Conservation (phyloP, 768 basidiomycete genomes). For the Suillus americanus region DNA sequence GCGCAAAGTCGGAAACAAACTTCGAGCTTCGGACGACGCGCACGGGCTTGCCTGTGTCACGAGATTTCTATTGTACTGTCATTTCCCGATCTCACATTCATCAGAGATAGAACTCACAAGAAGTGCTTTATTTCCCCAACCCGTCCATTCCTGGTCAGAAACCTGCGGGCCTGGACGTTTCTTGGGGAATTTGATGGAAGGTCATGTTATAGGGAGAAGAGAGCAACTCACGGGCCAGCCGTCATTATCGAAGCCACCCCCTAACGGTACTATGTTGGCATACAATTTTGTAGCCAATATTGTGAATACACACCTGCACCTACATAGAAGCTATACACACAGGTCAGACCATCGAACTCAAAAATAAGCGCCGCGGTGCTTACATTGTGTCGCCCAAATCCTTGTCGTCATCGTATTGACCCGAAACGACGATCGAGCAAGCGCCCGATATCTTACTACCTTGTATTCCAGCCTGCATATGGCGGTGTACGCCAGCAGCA, state of each 20-base stretch:
- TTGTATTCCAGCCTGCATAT: constrained; percentile 16
- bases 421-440: constrained; percentile 21
- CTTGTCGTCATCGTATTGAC: constrained; percentile 21
- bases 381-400: constrained; percentile 28
- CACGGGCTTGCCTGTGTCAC: constrained; percentile 17
- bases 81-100: neutral
- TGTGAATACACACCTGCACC: constrained; percentile 12
- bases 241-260: constrained; percentile 12
- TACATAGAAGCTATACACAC: constrained; percentile 24
- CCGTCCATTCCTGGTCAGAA: constrained; percentile 22
- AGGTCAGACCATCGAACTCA: constrained; percentile 3
- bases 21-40: constrained; percentile 27
- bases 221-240: constrained; percentile 8
- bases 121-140: constrained; percentile 14
- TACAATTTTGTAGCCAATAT: neutral
- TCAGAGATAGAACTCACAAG: constrained; percentile 9
- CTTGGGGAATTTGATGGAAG: constrained; percentile 11
- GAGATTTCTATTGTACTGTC: constrained; percentile 18
- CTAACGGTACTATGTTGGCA: constrained; percentile 2
- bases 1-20: constrained; percentile 24
- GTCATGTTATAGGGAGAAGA: neutral
- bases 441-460: constrained; percentile 14
- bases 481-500: constrained; percentile 20
- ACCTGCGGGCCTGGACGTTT: constrained; percentile 18
- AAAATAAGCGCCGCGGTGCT: neutral